Percentiles rank a stretch among this genome's conserved stretches.
Conservation (phyloP, 1,139 yeast species). For the Blastobotrys illinoisensis region DNA sequence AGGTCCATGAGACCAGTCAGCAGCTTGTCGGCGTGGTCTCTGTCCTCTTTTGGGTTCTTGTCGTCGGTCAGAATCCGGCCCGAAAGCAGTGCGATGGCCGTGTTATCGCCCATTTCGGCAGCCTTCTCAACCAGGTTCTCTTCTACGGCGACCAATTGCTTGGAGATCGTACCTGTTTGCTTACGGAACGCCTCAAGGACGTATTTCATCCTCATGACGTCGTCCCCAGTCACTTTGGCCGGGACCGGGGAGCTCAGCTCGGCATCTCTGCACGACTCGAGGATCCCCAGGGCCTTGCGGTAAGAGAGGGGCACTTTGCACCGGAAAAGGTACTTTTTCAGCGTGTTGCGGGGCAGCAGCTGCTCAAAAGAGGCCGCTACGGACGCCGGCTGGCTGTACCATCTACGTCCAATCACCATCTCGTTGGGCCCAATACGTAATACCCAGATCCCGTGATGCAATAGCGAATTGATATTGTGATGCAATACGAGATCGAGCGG, state of each 20-base stretch:
- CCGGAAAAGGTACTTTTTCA: constrained; percentile 27
- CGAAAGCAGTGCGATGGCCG: constrained; percentile 69
- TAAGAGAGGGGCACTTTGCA: constrained; percentile 28
- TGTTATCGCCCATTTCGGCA: constrained; percentile 76
- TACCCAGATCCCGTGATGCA: too few species aligned
- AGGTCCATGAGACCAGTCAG: constrained; percentile 55
- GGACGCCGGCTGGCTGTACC: neutral
- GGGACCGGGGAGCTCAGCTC: constrained; percentile 13
- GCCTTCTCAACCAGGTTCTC: constrained; percentile 70
- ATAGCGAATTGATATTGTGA: too few species aligned
- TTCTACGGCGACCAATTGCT: constrained; percentile 47
- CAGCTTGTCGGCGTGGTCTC: constrained; percentile 54
- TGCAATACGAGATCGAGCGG: neutral
- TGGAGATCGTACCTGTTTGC: constrained; percentile 53
- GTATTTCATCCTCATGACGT: constrained; percentile 62
- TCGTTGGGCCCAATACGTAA: too few species aligned
- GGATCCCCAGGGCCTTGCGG: constrained; percentile 20
- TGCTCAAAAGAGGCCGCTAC: neutral
- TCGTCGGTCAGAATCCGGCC: constrained; percentile 37
- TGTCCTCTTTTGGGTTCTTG: constrained; percentile 44
- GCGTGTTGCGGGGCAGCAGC: constrained; percentile 21
- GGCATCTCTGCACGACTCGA: constrained; percentile 20
- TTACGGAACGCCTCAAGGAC: constrained; percentile 59
- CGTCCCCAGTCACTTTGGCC: constrained; percentile 26
- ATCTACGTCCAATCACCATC: neutral